These are phyloP conservation scores for Ustilago trichophora DNA, from an alignment of 1,284 basidiomycete genomes.

Conservation along the genomic window DNA sequence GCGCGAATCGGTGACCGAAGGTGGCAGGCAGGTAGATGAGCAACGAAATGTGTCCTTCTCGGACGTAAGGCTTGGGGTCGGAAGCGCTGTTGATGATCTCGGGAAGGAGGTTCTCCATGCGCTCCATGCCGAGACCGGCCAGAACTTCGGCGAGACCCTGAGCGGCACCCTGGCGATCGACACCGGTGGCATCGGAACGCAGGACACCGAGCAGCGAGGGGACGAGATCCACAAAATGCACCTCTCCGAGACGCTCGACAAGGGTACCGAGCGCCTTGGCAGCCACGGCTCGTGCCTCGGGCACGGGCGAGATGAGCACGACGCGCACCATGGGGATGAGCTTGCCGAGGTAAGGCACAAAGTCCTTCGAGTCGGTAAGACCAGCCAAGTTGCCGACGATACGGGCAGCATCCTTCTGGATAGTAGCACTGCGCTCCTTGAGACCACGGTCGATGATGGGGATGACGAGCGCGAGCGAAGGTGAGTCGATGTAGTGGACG, in stretches of 20 bases:
- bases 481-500: constrained; percentile 97
- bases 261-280: constrained; percentile 95
- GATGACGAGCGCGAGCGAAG: constrained; percentile 93
- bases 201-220: constrained; percentile 87
- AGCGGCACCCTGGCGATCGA: constrained; percentile 96
- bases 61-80: constrained; percentile 87
- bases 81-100: constrained; percentile 92
- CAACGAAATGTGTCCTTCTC: constrained; percentile 98
- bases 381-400: constrained; percentile 93
- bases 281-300: constrained; percentile 94
- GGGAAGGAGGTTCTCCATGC: constrained; percentile 91
- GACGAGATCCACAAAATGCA: constrained; percentile 94
- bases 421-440: constrained; percentile 88
- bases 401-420: constrained; percentile 93
- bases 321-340: constrained; percentile 90
- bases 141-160: constrained; percentile 97
- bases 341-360: constrained; percentile 89
- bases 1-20: constrained; percentile 91
- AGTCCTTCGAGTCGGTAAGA: constrained; percentile 93
- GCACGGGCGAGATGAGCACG: constrained; percentile 88
- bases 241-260: constrained; percentile 93
- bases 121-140: constrained; percentile 94
- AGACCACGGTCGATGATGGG: constrained; percentile 95
- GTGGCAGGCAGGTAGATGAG: constrained; percentile 96
- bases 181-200: constrained; percentile 91